Evolutionary conservation across 805 yeast species (phyloP).

Genomic region (Cephaloascus albidus): DNA sequence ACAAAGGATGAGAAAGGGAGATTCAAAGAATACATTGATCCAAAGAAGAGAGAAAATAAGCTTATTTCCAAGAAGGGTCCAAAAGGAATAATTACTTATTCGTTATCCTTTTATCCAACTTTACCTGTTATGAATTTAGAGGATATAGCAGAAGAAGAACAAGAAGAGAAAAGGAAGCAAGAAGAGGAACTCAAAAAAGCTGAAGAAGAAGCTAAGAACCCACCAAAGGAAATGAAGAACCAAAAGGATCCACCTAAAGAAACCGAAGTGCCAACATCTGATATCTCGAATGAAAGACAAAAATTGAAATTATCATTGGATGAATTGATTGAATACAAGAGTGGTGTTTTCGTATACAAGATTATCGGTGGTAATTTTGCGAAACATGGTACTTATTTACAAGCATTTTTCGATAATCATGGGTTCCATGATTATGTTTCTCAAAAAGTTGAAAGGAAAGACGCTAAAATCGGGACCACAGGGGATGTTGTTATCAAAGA

Average conservation of each 20-base stretch:
- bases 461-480: slow-evolving; percentile 26
- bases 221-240: slow-evolving; percentile 15
- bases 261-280: slow-evolving; percentile 3
- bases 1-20: slow-evolving; percentile 56
- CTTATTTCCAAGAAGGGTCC: slow-evolving; percentile 73
- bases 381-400: slow-evolving; percentile 54
- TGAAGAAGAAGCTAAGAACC: slow-evolving; percentile 17
- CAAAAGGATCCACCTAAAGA: slow-evolving; percentile 16
- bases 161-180: slow-evolving; percentile 13
- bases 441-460: slow-evolving; percentile 38
- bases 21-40: slow-evolving; percentile 48
- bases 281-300: neutral
- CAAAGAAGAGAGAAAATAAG: slow-evolving; percentile 47
- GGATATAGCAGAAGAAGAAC: slow-evolving; percentile 53
- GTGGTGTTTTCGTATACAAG: slow-evolving; percentile 73
- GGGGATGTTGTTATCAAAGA: slow-evolving; percentile 76
- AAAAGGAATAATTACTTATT: slow-evolving; percentile 70
- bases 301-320: slow-evolving; percentile 42
- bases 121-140: slow-evolving; percentile 71
- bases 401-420: slow-evolving; percentile 67
- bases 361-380: slow-evolving; percentile 49
- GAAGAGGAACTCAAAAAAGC: slow-evolving; percentile 24
- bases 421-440: slow-evolving; percentile 58
- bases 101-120: slow-evolving; percentile 76
- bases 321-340: slow-evolving; percentile 45